Conservation (phyloP, 1,284 basidiomycete genomes). For the Cryptococcus neoformans region DNA sequence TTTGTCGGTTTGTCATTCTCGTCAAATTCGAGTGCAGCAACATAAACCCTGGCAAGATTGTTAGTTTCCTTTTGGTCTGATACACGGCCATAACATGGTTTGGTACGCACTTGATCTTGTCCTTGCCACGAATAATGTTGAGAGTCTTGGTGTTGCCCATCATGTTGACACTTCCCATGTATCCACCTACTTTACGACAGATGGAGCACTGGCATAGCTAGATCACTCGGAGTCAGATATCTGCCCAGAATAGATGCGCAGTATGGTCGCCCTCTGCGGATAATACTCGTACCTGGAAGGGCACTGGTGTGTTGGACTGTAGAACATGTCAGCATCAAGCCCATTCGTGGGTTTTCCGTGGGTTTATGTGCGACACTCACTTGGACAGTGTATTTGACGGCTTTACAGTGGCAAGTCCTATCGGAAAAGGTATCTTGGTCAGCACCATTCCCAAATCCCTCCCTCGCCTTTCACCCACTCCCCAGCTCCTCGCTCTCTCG, state of each 20-base stretch:
- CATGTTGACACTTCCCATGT: conserved; percentile 47
- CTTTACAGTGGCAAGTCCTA: conserved; percentile 48
- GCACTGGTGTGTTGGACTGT: conserved; percentile 47
- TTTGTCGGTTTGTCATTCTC: conserved; percentile 37
- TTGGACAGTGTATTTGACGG: conserved; percentile 44
- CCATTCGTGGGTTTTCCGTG: too few relatives aligned
- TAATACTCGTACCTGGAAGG: conserved; percentile 30
- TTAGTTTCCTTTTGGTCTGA: not conserved
- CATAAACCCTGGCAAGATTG: conserved; percentile 33
- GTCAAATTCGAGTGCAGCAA: conserved; percentile 34
- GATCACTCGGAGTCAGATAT: too few relatives aligned
- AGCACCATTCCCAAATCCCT: not conserved
- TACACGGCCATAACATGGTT: not conserved
- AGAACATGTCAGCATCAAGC: not conserved
- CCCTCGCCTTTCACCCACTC: not conserved
- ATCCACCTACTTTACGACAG: conserved; percentile 48
- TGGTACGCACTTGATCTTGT: conserved; percentile 43
- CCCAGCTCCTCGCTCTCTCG: not conserved
- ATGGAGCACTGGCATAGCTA: conserved; percentile 48
- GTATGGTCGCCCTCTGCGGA: not conserved
- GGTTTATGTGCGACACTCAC: conserved; percentile 9
- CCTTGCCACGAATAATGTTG: conserved; percentile 41
- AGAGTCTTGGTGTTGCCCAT: conserved; percentile 48
- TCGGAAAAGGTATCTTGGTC: not conserved
- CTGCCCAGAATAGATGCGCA: not conserved